These are phyloP conservation scores for Hortaea werneckii DNA, from an alignment of 2,329 filamentous ascomycete species.

Conservation along the genomic window DNA sequence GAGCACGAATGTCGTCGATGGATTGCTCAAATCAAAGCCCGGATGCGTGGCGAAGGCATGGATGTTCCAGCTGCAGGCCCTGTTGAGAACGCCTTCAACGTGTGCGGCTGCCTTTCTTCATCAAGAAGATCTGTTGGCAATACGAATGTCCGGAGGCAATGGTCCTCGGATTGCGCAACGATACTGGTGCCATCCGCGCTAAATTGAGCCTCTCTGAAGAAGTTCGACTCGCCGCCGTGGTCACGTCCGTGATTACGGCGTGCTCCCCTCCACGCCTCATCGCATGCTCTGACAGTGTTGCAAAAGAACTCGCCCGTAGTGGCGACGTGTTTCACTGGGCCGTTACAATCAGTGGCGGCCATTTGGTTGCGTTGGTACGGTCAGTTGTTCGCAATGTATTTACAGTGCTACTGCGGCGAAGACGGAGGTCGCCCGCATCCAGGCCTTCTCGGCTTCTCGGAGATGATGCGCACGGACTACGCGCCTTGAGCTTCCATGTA, in stretches of 20 bases:
- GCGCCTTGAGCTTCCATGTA: neutral
- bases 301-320: constrained; percentile 14
- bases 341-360: neutral
- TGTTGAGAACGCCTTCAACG: constrained; percentile 37
- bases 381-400: neutral
- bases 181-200: constrained; percentile 48
- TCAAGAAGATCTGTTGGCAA: constrained; percentile 43
- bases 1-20: constrained; percentile 41
- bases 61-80: constrained; percentile 37
- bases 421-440: neutral
- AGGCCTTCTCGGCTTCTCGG: neutral
- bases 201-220: constrained; percentile 38
- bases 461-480: neutral
- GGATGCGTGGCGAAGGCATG: constrained; percentile 47
- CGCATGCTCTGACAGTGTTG: constrained; percentile 4
- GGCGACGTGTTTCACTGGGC: constrained; percentile 10
- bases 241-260: neutral
- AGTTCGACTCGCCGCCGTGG: constrained; percentile 18
- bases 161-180: constrained; percentile 43
- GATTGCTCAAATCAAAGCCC: constrained; percentile 42
- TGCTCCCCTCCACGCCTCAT: neutral
- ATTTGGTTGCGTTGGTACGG: too few relatives aligned
- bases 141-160: constrained; percentile 44
- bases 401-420: neutral
- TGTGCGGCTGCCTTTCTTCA: constrained; percentile 22